Conservation (phyloP, 768 basidiomycete species). For the Termitomyces sp. region DNA sequence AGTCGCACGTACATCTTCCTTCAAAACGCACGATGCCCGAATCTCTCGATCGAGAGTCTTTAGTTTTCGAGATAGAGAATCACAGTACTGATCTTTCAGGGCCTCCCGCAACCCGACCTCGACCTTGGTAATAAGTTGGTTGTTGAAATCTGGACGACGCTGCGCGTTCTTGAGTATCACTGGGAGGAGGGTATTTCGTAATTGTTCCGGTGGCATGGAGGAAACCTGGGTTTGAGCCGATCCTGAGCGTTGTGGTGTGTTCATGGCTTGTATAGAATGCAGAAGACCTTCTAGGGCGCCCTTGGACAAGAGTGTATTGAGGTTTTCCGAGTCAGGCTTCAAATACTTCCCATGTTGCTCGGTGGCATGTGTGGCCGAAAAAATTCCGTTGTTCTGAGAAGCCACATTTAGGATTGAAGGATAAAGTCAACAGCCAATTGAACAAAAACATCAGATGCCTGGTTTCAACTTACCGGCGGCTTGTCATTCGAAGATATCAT, state of each 20-base stretch:
- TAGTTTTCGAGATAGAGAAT: constrained; percentile 17
- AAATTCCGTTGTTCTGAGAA: background rate
- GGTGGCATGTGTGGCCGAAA: background rate
- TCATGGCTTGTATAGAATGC: background rate
- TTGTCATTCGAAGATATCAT: background rate
- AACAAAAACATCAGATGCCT: background rate
- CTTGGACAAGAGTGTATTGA: background rate
- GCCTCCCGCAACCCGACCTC: constrained; percentile 11
- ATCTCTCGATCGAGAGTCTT: constrained; percentile 9
- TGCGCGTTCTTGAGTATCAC: constrained; percentile 13
- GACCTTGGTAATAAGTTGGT: background rate
- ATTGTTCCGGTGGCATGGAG: background rate
- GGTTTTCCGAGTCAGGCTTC: background rate
- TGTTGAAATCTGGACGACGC: constrained; percentile 7
- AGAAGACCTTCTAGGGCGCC: background rate
- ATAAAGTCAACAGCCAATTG: background rate
- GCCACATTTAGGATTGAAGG: background rate
- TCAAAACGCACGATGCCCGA: background rate
- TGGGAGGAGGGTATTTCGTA: constrained; percentile 12
- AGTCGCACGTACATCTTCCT: background rate
- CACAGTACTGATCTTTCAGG: constrained; percentile 21
- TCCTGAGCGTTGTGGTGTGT: background rate
- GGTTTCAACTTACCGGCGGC: background rate
- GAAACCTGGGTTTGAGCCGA: background rate
- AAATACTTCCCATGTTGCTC: background rate